phyloP scores from a whole-genome alignment of 1,284 basidiomycete species.

The Grifola frondosa region DNA sequence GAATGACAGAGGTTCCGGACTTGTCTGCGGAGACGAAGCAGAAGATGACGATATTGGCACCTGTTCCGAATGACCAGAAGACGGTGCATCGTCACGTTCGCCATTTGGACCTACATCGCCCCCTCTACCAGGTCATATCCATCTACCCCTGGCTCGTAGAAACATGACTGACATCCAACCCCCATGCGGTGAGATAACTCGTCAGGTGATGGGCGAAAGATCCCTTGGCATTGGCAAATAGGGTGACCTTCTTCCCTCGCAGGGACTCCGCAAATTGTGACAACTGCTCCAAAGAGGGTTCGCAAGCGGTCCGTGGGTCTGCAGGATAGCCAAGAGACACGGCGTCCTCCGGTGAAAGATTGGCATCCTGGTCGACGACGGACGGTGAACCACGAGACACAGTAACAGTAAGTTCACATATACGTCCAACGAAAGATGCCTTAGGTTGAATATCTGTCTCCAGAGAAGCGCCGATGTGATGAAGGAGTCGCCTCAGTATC shows the following conservation, averaged over 20 bases:
- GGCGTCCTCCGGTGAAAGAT: constrained; percentile 45
- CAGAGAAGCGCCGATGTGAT: constrained; percentile 65
- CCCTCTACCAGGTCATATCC: constrained; percentile 25
- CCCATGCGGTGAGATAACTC: constrained; percentile 91
- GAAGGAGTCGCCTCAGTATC: constrained; percentile 65
- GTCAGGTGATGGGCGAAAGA: constrained; percentile 89
- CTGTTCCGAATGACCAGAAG: constrained; percentile 9
- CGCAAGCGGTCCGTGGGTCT: constrained; percentile 51
- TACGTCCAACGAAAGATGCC: constrained; percentile 43
- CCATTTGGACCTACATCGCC: constrained; percentile 12
- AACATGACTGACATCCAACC: constrained; percentile 86
- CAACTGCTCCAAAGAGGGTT: constrained; percentile 79
- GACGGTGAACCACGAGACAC: constrained; percentile 54
- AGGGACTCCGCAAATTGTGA: constrained; percentile 77
- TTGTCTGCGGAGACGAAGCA: constrained; percentile 5
- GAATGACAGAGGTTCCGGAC: constrained; percentile 48
- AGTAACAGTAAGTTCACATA: constrained; percentile 53
- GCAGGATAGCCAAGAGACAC: constrained; percentile 42
- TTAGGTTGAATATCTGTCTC: constrained; percentile 46
- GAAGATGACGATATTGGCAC: constrained; percentile 11
- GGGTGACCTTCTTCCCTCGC: constrained; percentile 75
- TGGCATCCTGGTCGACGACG: constrained; percentile 30
- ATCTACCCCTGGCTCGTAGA: constrained; percentile 61
- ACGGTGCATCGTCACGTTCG: constrained; percentile 10
- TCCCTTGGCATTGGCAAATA: constrained; percentile 81